phyloP scores from a whole-genome alignment of 306 rosid genomes.

The Morella rubra region DNA sequence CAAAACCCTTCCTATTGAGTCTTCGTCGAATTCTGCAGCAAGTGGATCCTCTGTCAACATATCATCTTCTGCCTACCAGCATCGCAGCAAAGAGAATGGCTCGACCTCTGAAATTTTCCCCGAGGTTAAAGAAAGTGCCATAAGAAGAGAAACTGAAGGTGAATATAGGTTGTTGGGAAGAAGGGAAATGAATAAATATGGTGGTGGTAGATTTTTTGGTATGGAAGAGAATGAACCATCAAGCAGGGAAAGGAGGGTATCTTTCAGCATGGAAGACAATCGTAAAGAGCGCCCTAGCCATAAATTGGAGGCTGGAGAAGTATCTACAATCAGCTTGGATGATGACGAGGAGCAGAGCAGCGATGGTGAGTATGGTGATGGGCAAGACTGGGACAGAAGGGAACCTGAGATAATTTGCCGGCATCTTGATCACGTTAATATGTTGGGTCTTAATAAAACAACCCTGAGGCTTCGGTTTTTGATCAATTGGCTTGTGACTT shows the following conservation, averaged over 20 bases:
- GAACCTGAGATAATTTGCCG: conserved; percentile 77
- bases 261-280: conserved; percentile 78
- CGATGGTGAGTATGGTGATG: conserved; percentile 79
- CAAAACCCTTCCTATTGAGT: conserved; percentile 32
- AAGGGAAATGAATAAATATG: conserved; percentile 68
- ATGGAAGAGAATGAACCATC: conserved; percentile 66
- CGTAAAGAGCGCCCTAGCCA: conserved; percentile 49
- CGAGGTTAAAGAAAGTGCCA: conserved; percentile 83
- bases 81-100: conserved; percentile 55
- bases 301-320: conserved; percentile 56
- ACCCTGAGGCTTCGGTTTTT: conserved; percentile 78
- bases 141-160: conserved; percentile 95
- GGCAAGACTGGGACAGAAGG: conserved; percentile 55
- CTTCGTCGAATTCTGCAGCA: conserved; percentile 23
- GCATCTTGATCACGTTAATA: conserved; percentile 71
- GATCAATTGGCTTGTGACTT: conserved; percentile 95
- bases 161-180: conserved; percentile 86
- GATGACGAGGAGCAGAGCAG: conserved; percentile 75
- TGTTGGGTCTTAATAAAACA: conserved; percentile 93
- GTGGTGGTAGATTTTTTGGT: conserved; percentile 71
- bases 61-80: conserved; percentile 43
- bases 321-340: conserved; percentile 62
- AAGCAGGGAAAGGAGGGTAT: conserved; percentile 74
- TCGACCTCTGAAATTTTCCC: conserved; percentile 45
- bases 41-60: conserved; percentile 44